Percentiles rank a stretch among this genome's conserved stretches.
These are phyloP conservation scores for Thelonectria rubi DNA, from an alignment of 2,329 filamentous ascomycete species.

Conservation along the genomic window DNA sequence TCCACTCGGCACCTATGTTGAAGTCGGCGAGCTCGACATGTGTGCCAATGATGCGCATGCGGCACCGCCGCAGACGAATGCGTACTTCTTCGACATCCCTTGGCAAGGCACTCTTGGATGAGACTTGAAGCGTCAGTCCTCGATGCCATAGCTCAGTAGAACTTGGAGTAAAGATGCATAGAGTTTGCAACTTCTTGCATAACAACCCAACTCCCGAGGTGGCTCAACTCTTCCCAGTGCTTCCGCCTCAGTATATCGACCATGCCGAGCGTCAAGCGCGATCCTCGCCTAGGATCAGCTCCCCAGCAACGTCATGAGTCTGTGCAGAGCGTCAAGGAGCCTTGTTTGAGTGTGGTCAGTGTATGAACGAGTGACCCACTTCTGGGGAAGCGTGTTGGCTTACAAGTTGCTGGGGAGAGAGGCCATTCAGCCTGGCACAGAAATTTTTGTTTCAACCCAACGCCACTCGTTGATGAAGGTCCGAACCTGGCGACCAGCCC, in stretches of 20 bases:
- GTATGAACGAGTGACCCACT: slow-evolving; percentile 2
- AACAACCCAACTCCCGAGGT: too few species aligned
- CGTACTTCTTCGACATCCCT: too few species aligned
- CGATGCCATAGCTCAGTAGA: not conserved
- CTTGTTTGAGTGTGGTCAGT: slow-evolving; percentile 11
- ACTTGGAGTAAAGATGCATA: not conserved
- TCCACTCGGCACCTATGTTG: not conserved
- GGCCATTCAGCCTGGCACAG: not conserved
- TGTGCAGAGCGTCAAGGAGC: slow-evolving; percentile 3
- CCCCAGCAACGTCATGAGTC: not conserved
- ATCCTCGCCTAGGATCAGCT: too few species aligned
- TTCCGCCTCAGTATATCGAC: too few species aligned
- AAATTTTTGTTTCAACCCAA: not conserved
- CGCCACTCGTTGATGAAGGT: not conserved
- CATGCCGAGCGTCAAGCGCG: too few species aligned
- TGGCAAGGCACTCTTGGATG: not conserved
- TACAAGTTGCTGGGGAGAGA: not conserved
- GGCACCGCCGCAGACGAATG: too few species aligned
- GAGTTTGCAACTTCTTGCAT: not conserved
- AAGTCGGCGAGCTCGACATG: too few species aligned
- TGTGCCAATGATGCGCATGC: too few species aligned
- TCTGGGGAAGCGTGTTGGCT: not conserved
- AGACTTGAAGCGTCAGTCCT: not conserved
- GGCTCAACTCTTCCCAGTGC: too few species aligned
- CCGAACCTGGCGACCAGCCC: not conserved